Conservation (phyloP, 768 basidiomycete species). For the Tylopilus felleus region DNA sequence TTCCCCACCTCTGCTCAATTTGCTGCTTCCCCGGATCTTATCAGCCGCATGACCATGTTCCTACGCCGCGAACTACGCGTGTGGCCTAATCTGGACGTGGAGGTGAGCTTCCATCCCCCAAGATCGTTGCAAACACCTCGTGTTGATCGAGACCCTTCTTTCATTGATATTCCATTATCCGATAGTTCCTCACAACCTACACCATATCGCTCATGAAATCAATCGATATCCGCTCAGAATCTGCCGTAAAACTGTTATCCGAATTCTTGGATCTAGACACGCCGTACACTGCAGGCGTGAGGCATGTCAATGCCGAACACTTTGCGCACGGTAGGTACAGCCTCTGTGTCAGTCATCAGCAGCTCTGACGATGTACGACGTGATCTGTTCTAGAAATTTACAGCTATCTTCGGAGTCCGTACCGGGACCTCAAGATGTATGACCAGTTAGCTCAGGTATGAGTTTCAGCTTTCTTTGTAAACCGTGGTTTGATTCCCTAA, state of each 20-base stretch:
- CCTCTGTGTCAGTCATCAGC: background rate
- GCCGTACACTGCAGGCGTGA: conserved; percentile 51
- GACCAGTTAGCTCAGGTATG: conserved; percentile 80
- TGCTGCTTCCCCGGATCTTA: conserved; percentile 66
- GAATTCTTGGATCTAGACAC: conserved; percentile 85
- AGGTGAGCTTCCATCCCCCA: conserved; percentile 46
- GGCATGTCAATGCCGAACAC: conserved; percentile 79
- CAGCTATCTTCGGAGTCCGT: conserved; percentile 84
- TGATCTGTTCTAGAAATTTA: conserved; percentile 65
- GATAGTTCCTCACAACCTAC: conserved; percentile 84
- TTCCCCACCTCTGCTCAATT: conserved; percentile 88
- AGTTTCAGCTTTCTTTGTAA: background rate
- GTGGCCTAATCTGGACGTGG: conserved; percentile 88
- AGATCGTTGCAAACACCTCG: background rate
- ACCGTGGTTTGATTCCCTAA: conserved; percentile 7
- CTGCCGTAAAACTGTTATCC: conserved; percentile 76
- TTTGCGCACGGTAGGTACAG: conserved; percentile 81
- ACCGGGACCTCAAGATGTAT: conserved; percentile 77
- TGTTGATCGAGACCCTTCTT: background rate
- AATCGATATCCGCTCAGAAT: conserved; percentile 88
- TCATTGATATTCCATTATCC: conserved; percentile 13
- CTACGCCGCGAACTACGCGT: conserved; percentile 82
- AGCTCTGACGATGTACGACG: background rate
- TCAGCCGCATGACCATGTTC: conserved; percentile 76
- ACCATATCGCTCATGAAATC: conserved; percentile 88